Base-by-base conservation (phyloP, 108 stramenopile species). In the Skeletonema marinoi region DNA sequence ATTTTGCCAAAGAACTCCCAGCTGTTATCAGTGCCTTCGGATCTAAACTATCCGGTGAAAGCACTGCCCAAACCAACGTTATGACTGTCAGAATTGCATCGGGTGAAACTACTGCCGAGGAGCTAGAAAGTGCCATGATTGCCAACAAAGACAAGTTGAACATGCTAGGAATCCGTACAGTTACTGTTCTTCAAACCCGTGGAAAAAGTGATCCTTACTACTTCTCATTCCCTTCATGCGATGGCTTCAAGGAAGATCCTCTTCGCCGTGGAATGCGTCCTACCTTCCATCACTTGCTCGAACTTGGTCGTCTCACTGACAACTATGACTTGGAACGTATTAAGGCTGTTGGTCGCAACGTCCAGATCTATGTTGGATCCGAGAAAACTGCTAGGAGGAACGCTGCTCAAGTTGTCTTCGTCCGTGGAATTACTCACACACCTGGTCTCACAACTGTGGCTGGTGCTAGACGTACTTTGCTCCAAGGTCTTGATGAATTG, bases 251-350 rank as follows among this genome's bases (percentile, higher is more conserved):
- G 64, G 97, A 98, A 74, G 96, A 97, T 65, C 95, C 95, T 60
- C 85, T 97, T 54, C 87, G 96, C 31, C 91, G 98, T 39, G 93
- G 97, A 85, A 98, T 98, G 98, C 88, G 98, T 31, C 96, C 98
- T 14, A 98, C 98, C 8, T 97, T 97, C 89, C 94, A 95, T 83
- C 96, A 98, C 66, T 78, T 97, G 29, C 85, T 98, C 30, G 98
- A 98, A 79, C 89, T 98, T 21, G 62, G 73, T 29, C 89, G 96
- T 17, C 87, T 98, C 19, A 74, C 65, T 41, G 65, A 89, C n/a
- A 97, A 96, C 88, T 96, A 88, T 74, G 73, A 89, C 59, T 82
- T 97, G 39, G 90, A 94, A 74, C 92, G 96, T 30, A 84, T 98
- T 39, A 86, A 89, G 48, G 89, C 97, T 44, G 86, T 98, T 68